phyloP scores from a whole-genome alignment of 345 rosid species.

The Linum trigynum region DNA sequence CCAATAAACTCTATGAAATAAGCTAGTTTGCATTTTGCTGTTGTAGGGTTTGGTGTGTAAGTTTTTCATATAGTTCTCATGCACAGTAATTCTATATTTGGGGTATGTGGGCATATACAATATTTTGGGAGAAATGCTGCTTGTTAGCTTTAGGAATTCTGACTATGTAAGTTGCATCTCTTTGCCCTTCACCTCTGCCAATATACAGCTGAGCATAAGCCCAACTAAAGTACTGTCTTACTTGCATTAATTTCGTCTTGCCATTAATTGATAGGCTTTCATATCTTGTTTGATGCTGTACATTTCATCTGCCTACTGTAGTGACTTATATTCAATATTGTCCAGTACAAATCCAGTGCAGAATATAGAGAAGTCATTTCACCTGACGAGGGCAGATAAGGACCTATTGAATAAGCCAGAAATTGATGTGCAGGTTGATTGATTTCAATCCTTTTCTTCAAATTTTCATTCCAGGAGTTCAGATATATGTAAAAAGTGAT shows the following conservation, averaged over 20 bases:
- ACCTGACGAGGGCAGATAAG: conserved; percentile 14
- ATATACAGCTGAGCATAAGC: not conserved
- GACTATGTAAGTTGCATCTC: not conserved
- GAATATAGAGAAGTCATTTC: conserved; percentile 22
- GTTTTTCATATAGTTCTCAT: not conserved
- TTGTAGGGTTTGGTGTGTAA: not conserved
- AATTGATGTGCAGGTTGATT: conserved; percentile 28
- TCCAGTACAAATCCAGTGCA: conserved; percentile 21
- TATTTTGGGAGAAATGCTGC: not conserved
- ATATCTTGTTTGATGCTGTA: not conserved
- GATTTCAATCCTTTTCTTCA: not conserved
- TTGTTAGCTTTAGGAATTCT: too few relatives aligned
- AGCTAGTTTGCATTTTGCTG: not conserved
- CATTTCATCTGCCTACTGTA: not conserved
- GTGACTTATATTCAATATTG: conserved; percentile 3
- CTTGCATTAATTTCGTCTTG: too few relatives aligned
- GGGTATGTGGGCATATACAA: not conserved
- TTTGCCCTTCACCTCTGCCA: not conserved
- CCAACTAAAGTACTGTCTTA: not conserved
- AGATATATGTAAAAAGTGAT: not conserved
- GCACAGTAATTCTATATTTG: not conserved
- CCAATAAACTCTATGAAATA: too few relatives aligned
- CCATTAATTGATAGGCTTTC: not conserved
- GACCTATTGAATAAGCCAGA: conserved; percentile 17
- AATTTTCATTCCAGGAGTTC: not conserved